These are phyloP conservation scores for Rhipidocladum racemiflorum DNA, from an alignment of 176 grass and related monocot genomes.

Conservation along the genomic window DNA sequence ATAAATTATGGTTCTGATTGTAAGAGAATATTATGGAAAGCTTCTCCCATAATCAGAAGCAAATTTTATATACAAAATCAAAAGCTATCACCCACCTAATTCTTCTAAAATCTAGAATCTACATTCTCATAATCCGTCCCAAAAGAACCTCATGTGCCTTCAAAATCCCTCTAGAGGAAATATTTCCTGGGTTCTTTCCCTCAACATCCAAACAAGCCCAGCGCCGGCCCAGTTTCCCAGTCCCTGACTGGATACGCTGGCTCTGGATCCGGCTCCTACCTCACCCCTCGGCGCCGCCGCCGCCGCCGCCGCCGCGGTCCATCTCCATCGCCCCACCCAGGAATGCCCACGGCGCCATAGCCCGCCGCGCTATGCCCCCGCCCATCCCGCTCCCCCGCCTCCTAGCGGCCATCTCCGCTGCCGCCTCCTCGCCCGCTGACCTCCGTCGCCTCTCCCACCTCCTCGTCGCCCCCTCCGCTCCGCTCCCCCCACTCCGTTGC, in stretches of 20 bases:
- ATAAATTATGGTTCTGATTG: too few relatives aligned
- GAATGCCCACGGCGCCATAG: constrained; percentile 30
- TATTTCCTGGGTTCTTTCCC: too few relatives aligned
- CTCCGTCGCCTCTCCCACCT: constrained; percentile 39
- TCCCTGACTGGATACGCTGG: neutral
- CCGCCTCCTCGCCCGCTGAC: constrained; percentile 35
- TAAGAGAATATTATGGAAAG: too few relatives aligned
- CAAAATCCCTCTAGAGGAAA: too few relatives aligned
- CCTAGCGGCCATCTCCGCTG: constrained; percentile 37
- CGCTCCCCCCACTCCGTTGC: constrained; percentile 43
- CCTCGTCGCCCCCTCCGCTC: constrained; percentile 25
- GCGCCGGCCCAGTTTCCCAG: neutral
- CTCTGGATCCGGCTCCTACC: constrained; percentile 17
- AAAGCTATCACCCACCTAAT: too few relatives aligned
- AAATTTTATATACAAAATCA: too few relatives aligned
- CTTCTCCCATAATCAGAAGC: too few relatives aligned
- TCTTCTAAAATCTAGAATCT: too few relatives aligned
- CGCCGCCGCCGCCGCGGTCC: constrained; percentile 8
- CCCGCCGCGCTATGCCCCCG: constrained; percentile 31
- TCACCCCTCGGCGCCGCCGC: neutral
- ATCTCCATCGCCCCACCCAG: neutral
- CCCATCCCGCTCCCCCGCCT: constrained; percentile 18
- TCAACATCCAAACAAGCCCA: too few relatives aligned
- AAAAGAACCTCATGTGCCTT: too few relatives aligned
- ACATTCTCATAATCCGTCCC: too few relatives aligned